Conservation (phyloP, 306 rosid genomes). For the Cucurbita pepo region DNA sequence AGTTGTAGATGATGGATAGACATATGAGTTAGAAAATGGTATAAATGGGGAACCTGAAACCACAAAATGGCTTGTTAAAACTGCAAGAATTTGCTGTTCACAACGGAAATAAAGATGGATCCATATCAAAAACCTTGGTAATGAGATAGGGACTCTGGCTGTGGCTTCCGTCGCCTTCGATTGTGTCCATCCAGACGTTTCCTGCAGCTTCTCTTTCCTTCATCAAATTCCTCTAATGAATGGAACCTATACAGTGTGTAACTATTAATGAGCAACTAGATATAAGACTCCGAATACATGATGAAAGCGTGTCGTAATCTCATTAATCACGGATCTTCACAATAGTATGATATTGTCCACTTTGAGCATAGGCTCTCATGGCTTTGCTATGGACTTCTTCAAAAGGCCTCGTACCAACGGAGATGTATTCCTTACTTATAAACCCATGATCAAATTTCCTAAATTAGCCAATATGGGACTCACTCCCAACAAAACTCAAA, state of each 20-base stretch:
- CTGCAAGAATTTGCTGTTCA: background rate
- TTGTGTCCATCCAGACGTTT: constrained; percentile 96
- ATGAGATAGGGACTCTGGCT: constrained; percentile 46
- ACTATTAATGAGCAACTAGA: background rate
- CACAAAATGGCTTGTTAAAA: background rate
- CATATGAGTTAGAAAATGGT: constrained; percentile 45
- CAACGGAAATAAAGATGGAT: background rate
- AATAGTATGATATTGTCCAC: no score
- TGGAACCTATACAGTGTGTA: constrained; percentile 45
- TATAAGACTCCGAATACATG: no score
- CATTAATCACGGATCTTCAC: no score
- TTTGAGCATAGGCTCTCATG: no score
- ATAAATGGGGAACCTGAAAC: constrained; percentile 54
- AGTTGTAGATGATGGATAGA: constrained; percentile 10
- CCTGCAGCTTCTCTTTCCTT: constrained; percentile 96
- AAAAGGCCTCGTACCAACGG: no score
- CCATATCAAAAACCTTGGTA: constrained; percentile 41
- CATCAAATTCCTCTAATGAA: constrained; percentile 84
- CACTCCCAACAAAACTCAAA: no score
- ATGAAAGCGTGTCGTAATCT: no score
- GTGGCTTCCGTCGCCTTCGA: constrained; percentile 89
- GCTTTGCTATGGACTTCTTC: no score
- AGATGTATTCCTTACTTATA: no score
- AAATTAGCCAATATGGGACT: no score
- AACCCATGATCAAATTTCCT: no score